Conservation (phyloP, 805 yeast genomes). For the Cephaloascus albidus region DNA sequence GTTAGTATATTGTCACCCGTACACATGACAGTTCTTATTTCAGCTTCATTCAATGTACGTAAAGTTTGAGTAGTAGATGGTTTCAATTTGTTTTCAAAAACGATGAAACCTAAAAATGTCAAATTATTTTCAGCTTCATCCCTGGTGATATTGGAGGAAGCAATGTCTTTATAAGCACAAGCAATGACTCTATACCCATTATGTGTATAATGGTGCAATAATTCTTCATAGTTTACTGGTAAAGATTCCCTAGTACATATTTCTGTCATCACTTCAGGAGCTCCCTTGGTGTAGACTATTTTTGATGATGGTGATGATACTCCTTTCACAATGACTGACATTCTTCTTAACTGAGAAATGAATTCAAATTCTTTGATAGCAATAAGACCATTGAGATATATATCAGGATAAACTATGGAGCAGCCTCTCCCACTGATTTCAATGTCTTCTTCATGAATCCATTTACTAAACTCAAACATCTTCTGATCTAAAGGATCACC, state of each 20-base stretch:
- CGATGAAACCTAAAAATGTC: constrained; percentile 76
- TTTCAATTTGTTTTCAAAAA: constrained; percentile 89
- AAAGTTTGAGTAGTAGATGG: constrained; percentile 56
- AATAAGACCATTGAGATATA: constrained; percentile 17
- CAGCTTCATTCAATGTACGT: constrained; percentile 50
- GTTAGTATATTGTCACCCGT: constrained; percentile 96
- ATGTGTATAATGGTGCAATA: constrained; percentile 81
- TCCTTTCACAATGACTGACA: constrained; percentile 67
- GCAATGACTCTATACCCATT: constrained; percentile 94
- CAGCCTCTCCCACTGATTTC: constrained; percentile 10
- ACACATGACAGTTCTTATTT: constrained; percentile 85
- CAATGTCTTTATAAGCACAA: constrained; percentile 60
- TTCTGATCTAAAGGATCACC: constrained; percentile 94
- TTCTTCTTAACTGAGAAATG: constrained; percentile 74
- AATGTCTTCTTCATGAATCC: constrained; percentile 68
- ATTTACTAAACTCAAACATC: constrained; percentile 85
- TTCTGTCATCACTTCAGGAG: constrained; percentile 86
- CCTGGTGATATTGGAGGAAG: constrained; percentile 29
- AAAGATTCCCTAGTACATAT: constrained; percentile 65
- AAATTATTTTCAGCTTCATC: constrained; percentile 61
- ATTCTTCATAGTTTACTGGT: constrained; percentile 66
- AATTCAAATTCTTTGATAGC: constrained; percentile 64
- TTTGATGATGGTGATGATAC: not conserved
- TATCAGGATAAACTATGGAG: constrained; percentile 3
- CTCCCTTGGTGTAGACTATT: constrained; percentile 72